Conservation (phyloP, 306 rosid species). For the Castanea sativa region DNA sequence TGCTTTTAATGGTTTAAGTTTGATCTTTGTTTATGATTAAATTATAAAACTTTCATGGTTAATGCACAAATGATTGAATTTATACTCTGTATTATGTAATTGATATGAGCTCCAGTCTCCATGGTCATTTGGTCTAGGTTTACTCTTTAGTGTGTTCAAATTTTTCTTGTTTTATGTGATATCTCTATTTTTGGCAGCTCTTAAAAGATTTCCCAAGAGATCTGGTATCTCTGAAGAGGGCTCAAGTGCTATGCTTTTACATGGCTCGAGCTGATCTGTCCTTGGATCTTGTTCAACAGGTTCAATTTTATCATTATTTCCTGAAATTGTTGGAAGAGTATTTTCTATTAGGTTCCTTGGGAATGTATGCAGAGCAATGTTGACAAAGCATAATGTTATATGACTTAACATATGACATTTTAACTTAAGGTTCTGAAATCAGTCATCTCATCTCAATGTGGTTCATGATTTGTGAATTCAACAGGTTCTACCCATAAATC, state of each 20-base stretch:
- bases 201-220: slow-evolving; percentile 78
- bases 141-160: background rate
- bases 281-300: slow-evolving; percentile 70
- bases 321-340: background rate
- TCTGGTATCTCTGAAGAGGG: slow-evolving; percentile 75
- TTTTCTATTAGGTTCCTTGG: background rate
- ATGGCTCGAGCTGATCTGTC: slow-evolving; percentile 63
- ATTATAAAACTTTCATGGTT: slow-evolving; percentile 7
- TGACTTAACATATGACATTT: background rate
- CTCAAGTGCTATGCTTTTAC: slow-evolving; percentile 74
- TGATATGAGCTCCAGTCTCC: background rate
- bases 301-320: slow-evolving; percentile 26
- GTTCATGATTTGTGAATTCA: slow-evolving; percentile 8
- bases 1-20: background rate
- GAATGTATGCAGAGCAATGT: background rate
- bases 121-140: background rate
- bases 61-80: background rate
- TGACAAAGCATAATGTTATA: background rate
- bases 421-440: background rate
- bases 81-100: background rate
- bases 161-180: background rate
- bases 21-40: background rate
- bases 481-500: slow-evolving; percentile 73
- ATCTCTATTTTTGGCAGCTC: slow-evolving; percentile 42
- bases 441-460: background rate